Base-by-base conservation (phyloP, 2,329 filamentous ascomycete genomes). In the Fusarium redolens region DNA sequence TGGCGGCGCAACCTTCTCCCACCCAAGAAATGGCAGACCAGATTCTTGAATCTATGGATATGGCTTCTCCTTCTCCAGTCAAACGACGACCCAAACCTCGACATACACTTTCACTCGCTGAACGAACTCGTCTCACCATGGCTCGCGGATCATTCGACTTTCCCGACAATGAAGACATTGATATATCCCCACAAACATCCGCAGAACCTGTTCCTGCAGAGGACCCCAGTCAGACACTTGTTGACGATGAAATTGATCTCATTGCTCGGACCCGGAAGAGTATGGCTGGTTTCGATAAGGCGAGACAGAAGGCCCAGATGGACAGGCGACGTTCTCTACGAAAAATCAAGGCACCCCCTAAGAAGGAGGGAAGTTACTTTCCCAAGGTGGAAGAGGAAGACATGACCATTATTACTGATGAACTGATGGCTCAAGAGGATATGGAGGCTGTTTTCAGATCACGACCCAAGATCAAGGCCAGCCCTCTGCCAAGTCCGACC, bases 391-490 rank as follows among this genome's bases (percentile, higher is more conserved):
- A 90, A 73, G 86, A 85, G 56, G 73, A 71, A 61, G 82, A 75
- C 22, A 68, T 81, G n/a, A 77, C 81, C 30, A 86, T 90, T 3
- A 86, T 93, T 13, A 86, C 88, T 1, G 92, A 96, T 77, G 88
- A 92, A 71, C 82, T 97, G 44, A 91, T 97, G 63, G 87, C 66
- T 20, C 87, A 91, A 61, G 91, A 94, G 73, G 94, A 97, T 68
- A 93, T 94, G 80, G 92, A 93, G 66, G 92, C 92, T 31, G 92
- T 97, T 2, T 98, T 98, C 80, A 93, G 92, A 82, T 95, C 93
- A 71, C 84, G 95, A 72, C 95, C 95, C 0, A 92, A 91, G 81
- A 90, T 98, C 73, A 91, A 92, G 72, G 89, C 89, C 15, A 97
- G 94, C 79, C 94, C 95, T 4, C 80, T 90, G 5, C 83, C 85